Evolutionary conservation across 371 early-diverging fungal genomes (phyloP).

Genomic region (Apophysomyces variabilis): DNA sequence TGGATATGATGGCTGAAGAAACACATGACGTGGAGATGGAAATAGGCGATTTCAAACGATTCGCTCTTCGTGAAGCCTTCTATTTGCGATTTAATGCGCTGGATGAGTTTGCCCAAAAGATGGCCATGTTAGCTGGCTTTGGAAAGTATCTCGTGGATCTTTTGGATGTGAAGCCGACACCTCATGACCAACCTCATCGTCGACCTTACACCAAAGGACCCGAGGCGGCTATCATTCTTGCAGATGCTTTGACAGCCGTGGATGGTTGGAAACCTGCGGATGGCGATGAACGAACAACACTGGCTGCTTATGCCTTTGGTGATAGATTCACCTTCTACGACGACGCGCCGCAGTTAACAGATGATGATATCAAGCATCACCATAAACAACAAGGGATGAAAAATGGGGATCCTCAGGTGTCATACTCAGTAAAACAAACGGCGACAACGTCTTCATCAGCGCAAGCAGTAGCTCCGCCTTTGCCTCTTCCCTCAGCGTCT

Average conservation of each 20-base stretch:
- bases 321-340: conserved; percentile 1
- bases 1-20: conserved; percentile 9
- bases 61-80: conserved; percentile 39
- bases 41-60: conserved; percentile 32
- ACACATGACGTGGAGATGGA: conserved; percentile 23
- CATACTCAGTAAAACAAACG: neutral
- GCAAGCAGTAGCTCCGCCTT: neutral
- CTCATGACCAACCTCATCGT: conserved; percentile 10
- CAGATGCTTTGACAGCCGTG: conserved; percentile 20
- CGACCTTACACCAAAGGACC: conserved; percentile 14
- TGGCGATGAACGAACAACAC: conserved; percentile 20
- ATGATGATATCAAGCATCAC: neutral
- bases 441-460: too few species aligned
- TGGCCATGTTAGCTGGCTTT: conserved; percentile 35
- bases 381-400: neutral
- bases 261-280: conserved; percentile 22
- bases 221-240: conserved; percentile 16
- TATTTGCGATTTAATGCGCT: conserved; percentile 43
- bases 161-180: conserved; percentile 32
- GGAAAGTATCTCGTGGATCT: conserved; percentile 40
- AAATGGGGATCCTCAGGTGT: neutral
- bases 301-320: conserved; percentile 9
- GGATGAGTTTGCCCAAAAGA: conserved; percentile 40
- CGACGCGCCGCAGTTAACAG: neutral
- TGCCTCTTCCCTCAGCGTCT: neutral